Evolutionary conservation across 805 yeast species (phyloP), one percentile per base, ranked within the genome.

Genomic region (Saccharomycopsis babjevae): DNA sequence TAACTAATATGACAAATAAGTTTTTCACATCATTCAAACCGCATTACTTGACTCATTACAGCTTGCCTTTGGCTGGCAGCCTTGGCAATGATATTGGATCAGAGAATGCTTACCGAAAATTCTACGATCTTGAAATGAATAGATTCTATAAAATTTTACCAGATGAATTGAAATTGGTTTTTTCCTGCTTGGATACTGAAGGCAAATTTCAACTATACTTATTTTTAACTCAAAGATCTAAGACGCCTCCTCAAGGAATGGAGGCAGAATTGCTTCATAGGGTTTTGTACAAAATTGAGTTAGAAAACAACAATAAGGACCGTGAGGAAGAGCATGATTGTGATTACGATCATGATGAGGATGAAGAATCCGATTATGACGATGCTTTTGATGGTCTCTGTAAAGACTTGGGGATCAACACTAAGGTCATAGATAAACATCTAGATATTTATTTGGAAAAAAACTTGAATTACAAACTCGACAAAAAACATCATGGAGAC

Each of bases 41-140:
- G 25, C 25, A 46, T 46, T 46, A 46, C 32, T 25, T 46, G n/a
- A 28, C 40, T 11, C 57, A 54, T 20, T 54, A 39, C 20, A 54
- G 57, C 30, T 36, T 39, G 28, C 40, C 57, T 28, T 54, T 39
- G n/a, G 38, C 57, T 13, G 43, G 43, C 30, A 54, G 52, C 15
- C 28, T 46, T 46, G 52, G 52, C 10, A 46, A 46, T 46, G 52
- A 46, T 25, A 46, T 20, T 46, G 52, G 28, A 36, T 28, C 43
- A 38, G 57, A 36, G 34, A 40, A 54, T 20, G 55, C 56, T n/a
- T 59, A 59, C 32, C 61, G 56, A 18, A 40, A 43, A 20, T 57
- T 54, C 15, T 60, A 59, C 25, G 38, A 56, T 32, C 61, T 50
- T 25, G 62, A 61, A 34, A 61, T 61, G 59, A 43, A 39, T 20